Conservation (phyloP, 169 alveolate genomes). For the Cryptosporidium sp. region DNA sequence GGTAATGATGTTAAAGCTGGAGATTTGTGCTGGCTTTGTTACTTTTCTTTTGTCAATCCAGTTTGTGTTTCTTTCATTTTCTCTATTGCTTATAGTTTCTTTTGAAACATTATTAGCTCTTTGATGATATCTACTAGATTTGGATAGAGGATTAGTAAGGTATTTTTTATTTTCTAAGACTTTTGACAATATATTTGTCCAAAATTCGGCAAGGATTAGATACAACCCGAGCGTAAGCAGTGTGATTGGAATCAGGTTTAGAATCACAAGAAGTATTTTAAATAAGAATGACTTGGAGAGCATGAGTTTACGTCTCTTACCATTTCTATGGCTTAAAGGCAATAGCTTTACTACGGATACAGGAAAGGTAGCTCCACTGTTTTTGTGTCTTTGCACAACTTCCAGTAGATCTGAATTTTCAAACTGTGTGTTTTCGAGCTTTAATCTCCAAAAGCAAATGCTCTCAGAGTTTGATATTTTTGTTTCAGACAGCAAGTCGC, state of each 20-base stretch:
- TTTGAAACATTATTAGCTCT: background rate
- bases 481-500: background rate
- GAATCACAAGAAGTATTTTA: background rate
- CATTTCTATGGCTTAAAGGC: background rate
- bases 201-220: background rate
- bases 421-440: background rate
- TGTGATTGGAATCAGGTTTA: background rate
- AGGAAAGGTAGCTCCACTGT: background rate
- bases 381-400: slow-evolving; percentile 20
- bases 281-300: slow-evolving; percentile 7
- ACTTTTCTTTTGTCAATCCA: background rate
- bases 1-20: slow-evolving; percentile 7
- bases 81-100: background rate
- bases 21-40: background rate
- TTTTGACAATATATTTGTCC: background rate
- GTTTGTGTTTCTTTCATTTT: background rate
- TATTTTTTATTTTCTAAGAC: background rate
- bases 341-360: background rate
- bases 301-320: background rate
- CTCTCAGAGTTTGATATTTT: background rate
- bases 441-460: slow-evolving; percentile 35
- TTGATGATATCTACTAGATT: background rate
- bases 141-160: background rate
- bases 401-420: background rate
- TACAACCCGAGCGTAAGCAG: background rate